Evolutionary conservation across 2,329 filamentous ascomycete species (phyloP).

Genomic region (Chaetomium globosum): DNA sequence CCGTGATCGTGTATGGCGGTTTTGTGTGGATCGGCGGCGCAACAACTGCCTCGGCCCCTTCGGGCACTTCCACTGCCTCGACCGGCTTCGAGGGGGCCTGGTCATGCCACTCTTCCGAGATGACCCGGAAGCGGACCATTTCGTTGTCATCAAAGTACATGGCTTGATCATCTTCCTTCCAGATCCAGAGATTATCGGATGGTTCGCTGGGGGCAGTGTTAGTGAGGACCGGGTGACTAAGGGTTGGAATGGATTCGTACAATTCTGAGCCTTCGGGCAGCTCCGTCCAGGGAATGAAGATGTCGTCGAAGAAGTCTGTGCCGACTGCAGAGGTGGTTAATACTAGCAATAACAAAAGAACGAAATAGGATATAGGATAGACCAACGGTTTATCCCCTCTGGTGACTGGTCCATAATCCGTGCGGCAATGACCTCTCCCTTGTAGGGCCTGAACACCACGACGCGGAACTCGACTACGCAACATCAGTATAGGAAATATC

Average conservation of each 20-base stretch:
- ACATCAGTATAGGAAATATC: constrained; percentile 25
- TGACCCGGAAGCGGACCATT: constrained; percentile 80
- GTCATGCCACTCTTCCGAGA: constrained; percentile 89
- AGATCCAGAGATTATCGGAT: constrained; percentile 80
- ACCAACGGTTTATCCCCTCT: constrained; percentile 69
- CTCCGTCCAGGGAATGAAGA: constrained; percentile 74
- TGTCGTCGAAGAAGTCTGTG: constrained; percentile 92
- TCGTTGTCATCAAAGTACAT: constrained; percentile 91
- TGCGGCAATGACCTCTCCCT: constrained; percentile 86
- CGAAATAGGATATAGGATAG: constrained; percentile 14
- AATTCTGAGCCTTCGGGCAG: constrained; percentile 77
- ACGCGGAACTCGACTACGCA: constrained; percentile 82
- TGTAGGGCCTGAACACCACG: constrained; percentile 93
- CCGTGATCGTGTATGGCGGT: constrained; percentile 71
- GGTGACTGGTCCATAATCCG: constrained; percentile 75
- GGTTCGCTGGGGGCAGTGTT: constrained; percentile 60
- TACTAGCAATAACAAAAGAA: neutral
- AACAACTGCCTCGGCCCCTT: constrained; percentile 46
- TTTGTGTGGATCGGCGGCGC: constrained; percentile 56
- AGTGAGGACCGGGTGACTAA: constrained; percentile 26
- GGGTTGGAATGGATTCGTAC: constrained; percentile 51
- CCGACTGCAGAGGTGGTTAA: constrained; percentile 57
- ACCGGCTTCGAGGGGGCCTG: constrained; percentile 72
- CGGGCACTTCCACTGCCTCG: constrained; percentile 63
- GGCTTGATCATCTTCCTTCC: constrained; percentile 71